Evolutionary conservation across 257 asterid species (phyloP).

Genomic region (Penstemon barbatus): DNA sequence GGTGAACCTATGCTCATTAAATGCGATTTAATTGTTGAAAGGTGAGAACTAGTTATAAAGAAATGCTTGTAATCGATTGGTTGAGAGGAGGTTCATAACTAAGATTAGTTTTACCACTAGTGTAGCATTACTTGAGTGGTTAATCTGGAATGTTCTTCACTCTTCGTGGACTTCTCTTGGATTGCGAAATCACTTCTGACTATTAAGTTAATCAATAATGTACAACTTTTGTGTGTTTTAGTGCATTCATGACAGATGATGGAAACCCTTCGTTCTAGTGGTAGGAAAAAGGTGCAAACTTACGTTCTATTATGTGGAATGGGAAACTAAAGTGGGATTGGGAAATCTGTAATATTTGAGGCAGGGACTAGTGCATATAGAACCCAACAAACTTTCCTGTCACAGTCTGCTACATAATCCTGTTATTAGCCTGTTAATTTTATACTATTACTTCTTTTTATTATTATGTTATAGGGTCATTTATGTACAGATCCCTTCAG

Average conservation of each 20-base stretch:
- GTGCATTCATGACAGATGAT: background rate
- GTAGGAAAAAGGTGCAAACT: background rate
- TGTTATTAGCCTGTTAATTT: background rate
- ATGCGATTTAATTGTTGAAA: constrained; percentile 2
- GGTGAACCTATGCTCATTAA: background rate
- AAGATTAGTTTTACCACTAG: background rate
- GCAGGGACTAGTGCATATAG: background rate
- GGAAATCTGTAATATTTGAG: background rate
- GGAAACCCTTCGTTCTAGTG: background rate
- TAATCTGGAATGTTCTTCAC: background rate
- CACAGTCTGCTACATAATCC: background rate
- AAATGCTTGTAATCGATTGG: constrained; percentile 6
- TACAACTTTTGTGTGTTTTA: background rate
- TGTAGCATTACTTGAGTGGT: no score
- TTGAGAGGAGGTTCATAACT: constrained; percentile 6
- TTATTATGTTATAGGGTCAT: no score
- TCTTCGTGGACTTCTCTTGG: background rate
- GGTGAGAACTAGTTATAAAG: constrained; percentile 6
- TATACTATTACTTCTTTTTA: background rate
- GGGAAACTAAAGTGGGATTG: background rate
- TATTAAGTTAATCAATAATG: background rate
- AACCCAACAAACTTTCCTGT: background rate
- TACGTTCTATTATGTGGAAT: background rate
- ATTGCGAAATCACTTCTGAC: background rate
- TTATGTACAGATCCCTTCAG: no score